Percentiles rank a stretch among this genome's conserved stretches.
Conservation (phyloP, 345 rosid genomes). For the Eucalyptus victrix region DNA sequence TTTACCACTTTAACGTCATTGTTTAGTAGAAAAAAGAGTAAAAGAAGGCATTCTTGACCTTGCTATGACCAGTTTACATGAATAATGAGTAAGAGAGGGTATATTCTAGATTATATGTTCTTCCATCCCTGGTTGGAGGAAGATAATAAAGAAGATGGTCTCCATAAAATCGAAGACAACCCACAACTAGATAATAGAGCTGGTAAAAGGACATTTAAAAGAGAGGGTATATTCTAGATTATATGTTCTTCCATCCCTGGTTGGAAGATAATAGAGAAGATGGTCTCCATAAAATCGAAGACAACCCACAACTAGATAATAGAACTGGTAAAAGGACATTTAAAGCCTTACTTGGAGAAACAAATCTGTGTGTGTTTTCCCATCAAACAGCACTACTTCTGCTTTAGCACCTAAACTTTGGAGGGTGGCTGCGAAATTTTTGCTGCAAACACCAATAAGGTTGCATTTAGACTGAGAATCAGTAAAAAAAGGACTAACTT, state of each 20-base stretch:
- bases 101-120: neutral
- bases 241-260: neutral
- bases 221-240: neutral
- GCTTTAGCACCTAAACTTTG: constrained; percentile 45
- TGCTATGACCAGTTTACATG: neutral
- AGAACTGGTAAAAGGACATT: neutral
- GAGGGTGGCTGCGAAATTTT: constrained; percentile 48
- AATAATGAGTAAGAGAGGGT: neutral
- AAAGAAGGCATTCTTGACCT: neutral
- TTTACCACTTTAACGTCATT: neutral
- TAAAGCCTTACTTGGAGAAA: constrained; percentile 63
- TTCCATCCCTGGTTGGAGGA: neutral
- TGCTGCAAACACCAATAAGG: constrained; percentile 29
- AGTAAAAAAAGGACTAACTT: neutral
- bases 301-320: neutral
- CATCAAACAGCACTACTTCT: constrained; percentile 46
- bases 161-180: neutral
- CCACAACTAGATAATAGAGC: neutral
- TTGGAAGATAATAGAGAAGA: neutral
- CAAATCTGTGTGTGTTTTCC: constrained; percentile 89
- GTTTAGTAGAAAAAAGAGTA: neutral
- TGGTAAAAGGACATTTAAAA: neutral
- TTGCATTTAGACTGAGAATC: neutral
- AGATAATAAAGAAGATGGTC: neutral
- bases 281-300: neutral